phyloP scores from a whole-genome alignment of 192 early-diverging fungal species.

The Coemansia sp. region DNA sequence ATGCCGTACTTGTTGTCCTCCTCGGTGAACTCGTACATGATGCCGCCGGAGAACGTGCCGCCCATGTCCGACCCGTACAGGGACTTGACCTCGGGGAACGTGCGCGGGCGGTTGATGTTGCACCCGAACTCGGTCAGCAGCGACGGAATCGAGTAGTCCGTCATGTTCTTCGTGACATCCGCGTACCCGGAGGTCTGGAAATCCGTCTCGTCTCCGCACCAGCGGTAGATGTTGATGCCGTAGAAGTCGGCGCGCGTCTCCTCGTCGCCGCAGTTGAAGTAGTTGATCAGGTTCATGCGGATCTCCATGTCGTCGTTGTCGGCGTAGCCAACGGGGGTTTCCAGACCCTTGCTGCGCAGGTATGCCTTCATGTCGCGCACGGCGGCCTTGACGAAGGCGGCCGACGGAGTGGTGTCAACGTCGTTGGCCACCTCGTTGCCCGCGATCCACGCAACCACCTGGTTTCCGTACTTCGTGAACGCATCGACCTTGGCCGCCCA shows the following conservation, averaged over 20 bases:
- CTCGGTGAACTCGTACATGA: conserved; percentile 75
- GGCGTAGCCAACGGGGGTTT: conserved; percentile 72
- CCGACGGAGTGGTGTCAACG: conserved; percentile 60
- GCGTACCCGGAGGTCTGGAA: conserved; percentile 71
- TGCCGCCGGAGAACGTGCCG: conserved; percentile 65
- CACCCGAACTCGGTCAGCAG: conserved; percentile 78
- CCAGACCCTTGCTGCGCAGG: conserved; percentile 50
- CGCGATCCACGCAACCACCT: conserved; percentile 65
- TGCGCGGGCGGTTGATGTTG: conserved; percentile 65
- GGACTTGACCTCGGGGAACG: conserved; percentile 66
- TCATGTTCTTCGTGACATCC: conserved; percentile 66
- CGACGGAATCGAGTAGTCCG: conserved; percentile 64
- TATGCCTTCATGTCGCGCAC: conserved; percentile 71
- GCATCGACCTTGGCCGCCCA: conserved; percentile 65
- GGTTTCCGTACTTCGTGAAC: conserved; percentile 64
- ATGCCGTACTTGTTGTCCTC: conserved; percentile 75
- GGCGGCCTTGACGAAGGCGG: conserved; percentile 67
- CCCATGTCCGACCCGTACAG: conserved; percentile 72
- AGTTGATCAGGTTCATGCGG: conserved; percentile 64
- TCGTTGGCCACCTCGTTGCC: conserved; percentile 79
- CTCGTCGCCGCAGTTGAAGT: conserved; percentile 70
- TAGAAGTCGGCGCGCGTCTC: conserved; percentile 69
- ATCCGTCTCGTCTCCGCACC: conserved; percentile 62
- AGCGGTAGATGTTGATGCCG: conserved; percentile 74
- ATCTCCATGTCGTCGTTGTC: conserved; percentile 71